Base-by-base conservation (phyloP, 2,329 filamentous ascomycete genomes). In the Aspergillus piperis region DNA sequence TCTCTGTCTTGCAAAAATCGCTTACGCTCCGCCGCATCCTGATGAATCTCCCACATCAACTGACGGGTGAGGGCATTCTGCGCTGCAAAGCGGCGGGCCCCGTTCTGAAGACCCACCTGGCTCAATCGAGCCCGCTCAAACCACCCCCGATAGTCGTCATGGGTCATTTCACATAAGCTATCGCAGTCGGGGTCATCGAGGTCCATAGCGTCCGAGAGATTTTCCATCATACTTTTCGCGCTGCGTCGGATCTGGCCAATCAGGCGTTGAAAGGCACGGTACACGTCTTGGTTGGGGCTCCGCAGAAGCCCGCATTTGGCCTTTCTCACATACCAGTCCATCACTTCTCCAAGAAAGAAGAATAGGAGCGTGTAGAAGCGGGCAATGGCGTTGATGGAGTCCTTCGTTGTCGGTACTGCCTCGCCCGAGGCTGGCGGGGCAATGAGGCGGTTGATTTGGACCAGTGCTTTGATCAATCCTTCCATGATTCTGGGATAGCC, bases 41-140 rank as follows among this genome's bases (percentile, higher is more conserved):
- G 67, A 57, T 75, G 73, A 8, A 75, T 74, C 25, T 75, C 74
- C 72, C 73, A 77, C 19, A 77, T 74, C 23, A 77, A 56, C 23
- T 73, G 73, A 10, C 73, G 71, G 3, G 71, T 74, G 32, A 75
- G 66, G 17, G 74, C 73, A 23, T 73, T 76, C 58, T 76, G 72
- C 3, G 73, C 70, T 2, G 72, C 73, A 48, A 69, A 63, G 38
- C 68, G 70, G 25, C 75, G 74, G 15, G 73, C 69, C 30, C 59
- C 62, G 11, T 71, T 70, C 19, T 72, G 70, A 36, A 69, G 62
- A 5, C 75, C 75, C 10, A 75, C 64, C 57, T 76, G 71, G 32
- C 68, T 71, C 39, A 74, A 61, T 60, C 71, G 69, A 8, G 72
- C 70, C 36, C 71, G 63, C 56, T 74, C 71, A 70, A 71, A 74